Conservation (phyloP, 352 stramenopile species). For the Globisporangium paddicum region DNA sequence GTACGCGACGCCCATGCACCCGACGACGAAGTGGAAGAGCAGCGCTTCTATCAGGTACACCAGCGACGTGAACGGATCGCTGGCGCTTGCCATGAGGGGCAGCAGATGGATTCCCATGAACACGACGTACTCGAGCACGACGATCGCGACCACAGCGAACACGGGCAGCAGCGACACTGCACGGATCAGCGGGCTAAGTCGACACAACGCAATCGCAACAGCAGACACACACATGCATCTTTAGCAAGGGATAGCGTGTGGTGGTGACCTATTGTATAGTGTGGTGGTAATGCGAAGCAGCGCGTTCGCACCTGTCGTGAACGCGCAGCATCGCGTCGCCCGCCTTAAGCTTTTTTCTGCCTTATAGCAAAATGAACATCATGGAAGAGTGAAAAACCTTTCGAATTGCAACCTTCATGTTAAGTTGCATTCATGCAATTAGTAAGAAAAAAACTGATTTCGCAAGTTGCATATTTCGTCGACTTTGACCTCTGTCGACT, state of each 20-base stretch:
- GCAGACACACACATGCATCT: neutral
- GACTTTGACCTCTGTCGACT: no score
- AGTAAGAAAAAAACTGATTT: no score
- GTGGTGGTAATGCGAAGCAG: neutral
- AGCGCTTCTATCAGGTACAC: constrained; percentile 28
- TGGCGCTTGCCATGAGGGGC: constrained; percentile 17
- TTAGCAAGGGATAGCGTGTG: no score
- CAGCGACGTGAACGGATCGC: constrained; percentile 11
- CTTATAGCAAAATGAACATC: no score
- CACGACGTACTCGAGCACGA: constrained; percentile 63
- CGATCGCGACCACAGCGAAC: constrained; percentile 51
- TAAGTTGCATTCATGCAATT: no score
- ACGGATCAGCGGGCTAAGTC: constrained; percentile 45
- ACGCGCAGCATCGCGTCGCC: constrained; percentile 52
- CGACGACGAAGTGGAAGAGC: constrained; percentile 59
- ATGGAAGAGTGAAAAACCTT: no score
- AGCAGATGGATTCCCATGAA: constrained; percentile 54
- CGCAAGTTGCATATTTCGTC: no score
- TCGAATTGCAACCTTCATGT: no score
- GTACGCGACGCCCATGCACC: constrained; percentile 53
- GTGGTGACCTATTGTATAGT: neutral
- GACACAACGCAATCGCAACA: neutral
- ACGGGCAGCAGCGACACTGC: constrained; percentile 63
- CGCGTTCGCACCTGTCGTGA: constrained; percentile 49
- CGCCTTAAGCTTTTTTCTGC: no score